These are phyloP conservation scores for Sclerotinia nivalis DNA, from an alignment of 2,329 filamentous ascomycete species.

Conservation along the genomic window DNA sequence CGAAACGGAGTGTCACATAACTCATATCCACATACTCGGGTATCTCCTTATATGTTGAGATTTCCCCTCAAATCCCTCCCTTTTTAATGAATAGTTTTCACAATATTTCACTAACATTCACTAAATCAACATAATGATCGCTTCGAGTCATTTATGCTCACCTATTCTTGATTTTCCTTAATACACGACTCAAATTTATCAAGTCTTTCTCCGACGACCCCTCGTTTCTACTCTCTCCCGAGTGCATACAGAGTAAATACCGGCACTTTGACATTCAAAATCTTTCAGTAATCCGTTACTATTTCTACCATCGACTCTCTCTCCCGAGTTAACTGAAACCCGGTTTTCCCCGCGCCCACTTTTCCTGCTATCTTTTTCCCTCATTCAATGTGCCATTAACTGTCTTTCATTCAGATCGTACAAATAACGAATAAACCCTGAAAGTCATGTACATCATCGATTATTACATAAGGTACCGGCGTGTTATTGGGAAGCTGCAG, in stretches of 20 bases:
- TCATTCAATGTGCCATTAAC: no score
- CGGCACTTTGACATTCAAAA: neutral
- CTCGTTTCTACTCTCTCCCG: no score
- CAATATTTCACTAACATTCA: neutral
- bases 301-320: neutral
- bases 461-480: neutral
- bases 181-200: neutral
- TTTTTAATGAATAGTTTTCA: neutral
- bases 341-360: no score
- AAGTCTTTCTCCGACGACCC: neutral
- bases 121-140: neutral
- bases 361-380: no score
- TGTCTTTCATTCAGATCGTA: neutral
- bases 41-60: no score
- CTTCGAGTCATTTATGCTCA: conserved; percentile 14
- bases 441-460: neutral
- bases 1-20: no score
- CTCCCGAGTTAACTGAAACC: no score
- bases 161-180: neutral
- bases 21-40: no score
- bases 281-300: neutral
- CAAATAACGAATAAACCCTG: conserved; percentile 8
- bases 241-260: no score
- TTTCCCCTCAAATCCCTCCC: no score
- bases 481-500: neutral